Evolutionary conservation across 1,284 basidiomycete genomes (phyloP).

Genomic region (Pseudozyma flocculosa): DNA sequence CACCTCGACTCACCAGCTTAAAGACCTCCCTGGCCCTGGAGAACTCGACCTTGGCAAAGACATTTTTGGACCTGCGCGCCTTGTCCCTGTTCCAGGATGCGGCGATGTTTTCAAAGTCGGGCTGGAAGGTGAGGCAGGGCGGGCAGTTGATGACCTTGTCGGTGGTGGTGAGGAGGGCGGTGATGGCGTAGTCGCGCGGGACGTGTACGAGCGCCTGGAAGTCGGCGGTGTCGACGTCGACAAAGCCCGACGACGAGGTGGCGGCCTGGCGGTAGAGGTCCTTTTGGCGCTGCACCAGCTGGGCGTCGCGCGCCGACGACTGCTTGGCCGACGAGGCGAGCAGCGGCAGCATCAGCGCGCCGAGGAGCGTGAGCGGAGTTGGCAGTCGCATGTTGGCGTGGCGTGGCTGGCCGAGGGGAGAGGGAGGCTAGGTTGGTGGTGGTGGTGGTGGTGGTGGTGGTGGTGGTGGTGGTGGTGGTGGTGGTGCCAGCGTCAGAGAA

Average conservation of each 20-base stretch:
- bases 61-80: slow-evolving; percentile 21
- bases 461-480: too few relatives aligned
- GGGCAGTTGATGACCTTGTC: slow-evolving; percentile 33
- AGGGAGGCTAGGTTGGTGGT: not conserved
- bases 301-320: slow-evolving; percentile 7
- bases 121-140: slow-evolving; percentile 42
- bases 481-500: too few relatives aligned
- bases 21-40: slow-evolving; percentile 30
- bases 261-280: slow-evolving; percentile 20
- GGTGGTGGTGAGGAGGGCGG: slow-evolving; percentile 41
- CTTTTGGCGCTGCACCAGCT: slow-evolving; percentile 8
- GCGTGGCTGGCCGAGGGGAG: not conserved
- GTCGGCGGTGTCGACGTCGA: slow-evolving; percentile 23
- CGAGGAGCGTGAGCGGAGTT: slow-evolving; percentile 7
- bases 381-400: slow-evolving; percentile 9
- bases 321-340: slow-evolving; percentile 6
- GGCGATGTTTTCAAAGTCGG: slow-evolving; percentile 40
- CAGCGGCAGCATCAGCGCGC: slow-evolving; percentile 9
- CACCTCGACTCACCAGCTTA: slow-evolving; percentile 5
- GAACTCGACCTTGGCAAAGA: slow-evolving; percentile 47
- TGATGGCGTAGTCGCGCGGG: slow-evolving; percentile 34
- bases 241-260: slow-evolving; percentile 10
- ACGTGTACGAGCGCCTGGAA: slow-evolving; percentile 9
- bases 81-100: slow-evolving; percentile 31
- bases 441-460: slow-evolving; percentile 1